Conservation (phyloP, 1,284 basidiomycete genomes). For the Boletus hoseneyae region DNA sequence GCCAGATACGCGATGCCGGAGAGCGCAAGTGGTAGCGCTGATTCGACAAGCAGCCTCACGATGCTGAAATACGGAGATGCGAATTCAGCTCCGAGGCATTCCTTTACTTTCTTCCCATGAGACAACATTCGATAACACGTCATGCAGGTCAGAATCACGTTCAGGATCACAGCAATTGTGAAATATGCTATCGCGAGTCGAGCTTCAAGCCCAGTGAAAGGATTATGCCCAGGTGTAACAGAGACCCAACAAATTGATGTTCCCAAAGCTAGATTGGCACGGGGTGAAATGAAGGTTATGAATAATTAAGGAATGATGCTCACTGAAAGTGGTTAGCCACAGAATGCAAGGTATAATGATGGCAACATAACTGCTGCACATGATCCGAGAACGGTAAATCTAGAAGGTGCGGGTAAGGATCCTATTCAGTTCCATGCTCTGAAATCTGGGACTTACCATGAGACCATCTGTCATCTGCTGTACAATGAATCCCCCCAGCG, state of each 20-base stretch:
- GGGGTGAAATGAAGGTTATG: not conserved
- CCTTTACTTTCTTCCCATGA: not conserved
- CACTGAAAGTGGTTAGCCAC: slow-evolving; percentile 9
- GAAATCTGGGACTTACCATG: too few species aligned
- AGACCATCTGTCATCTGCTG: slow-evolving; percentile 15
- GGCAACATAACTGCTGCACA: not conserved
- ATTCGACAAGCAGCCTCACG: slow-evolving; percentile 10
- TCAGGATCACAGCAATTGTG: slow-evolving; percentile 3
- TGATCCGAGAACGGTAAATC: not conserved
- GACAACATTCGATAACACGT: slow-evolving; percentile 8
- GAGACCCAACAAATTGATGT: not conserved
- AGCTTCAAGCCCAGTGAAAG: slow-evolving; percentile 1
- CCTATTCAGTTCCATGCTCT: too few species aligned
- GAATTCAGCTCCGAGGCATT: slow-evolving; percentile 5
- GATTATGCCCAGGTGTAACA: not conserved
- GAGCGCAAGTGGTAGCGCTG: slow-evolving; percentile 10
- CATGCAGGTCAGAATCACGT: slow-evolving; percentile 1
- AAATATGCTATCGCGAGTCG: slow-evolving; percentile 8
- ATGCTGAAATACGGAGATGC: slow-evolving; percentile 6
- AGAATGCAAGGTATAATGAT: slow-evolving; percentile 6
- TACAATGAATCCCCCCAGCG: not conserved
- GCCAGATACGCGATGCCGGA: slow-evolving; percentile 9
- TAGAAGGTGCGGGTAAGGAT: not conserved
- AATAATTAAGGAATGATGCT: not conserved
- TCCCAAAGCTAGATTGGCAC: not conserved